phyloP scores from a whole-genome alignment of 2,329 filamentous ascomycete genomes.

The Pseudogymnoascus sp. region DNA sequence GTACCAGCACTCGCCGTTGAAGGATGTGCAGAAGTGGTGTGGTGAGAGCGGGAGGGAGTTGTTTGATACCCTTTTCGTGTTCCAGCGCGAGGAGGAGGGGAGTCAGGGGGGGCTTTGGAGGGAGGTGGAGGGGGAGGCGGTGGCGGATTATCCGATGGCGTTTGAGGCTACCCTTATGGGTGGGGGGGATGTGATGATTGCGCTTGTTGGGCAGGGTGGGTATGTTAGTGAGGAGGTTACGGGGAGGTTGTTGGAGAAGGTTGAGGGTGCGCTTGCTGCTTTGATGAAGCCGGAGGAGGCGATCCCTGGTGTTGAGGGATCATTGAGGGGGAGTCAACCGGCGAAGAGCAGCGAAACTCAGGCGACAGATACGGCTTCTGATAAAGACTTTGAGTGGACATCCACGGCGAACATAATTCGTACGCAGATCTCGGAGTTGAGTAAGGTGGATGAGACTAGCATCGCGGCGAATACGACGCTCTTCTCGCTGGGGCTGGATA shows the following conservation, averaged over 20 bases:
- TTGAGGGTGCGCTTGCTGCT: neutral
- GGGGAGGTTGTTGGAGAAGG: neutral
- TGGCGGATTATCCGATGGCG: constrained; percentile 51
- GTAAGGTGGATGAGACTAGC: constrained; percentile 40
- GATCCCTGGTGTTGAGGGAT: neutral
- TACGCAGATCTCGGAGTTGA: constrained; percentile 54
- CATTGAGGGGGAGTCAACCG: neutral
- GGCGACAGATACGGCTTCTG: neutral
- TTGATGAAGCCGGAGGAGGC: neutral
- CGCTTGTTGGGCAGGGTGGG: neutral
- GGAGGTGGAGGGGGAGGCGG: constrained; percentile 36
- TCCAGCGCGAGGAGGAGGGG: constrained; percentile 46
- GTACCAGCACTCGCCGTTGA: constrained; percentile 71
- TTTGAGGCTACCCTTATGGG: constrained; percentile 55
- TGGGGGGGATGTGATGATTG: neutral
- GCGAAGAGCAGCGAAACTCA: neutral
- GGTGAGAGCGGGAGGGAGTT: constrained; percentile 43
- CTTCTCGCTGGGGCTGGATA: constrained; percentile 79
- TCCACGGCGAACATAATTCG: constrained; percentile 43
- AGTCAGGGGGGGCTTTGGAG: constrained; percentile 43
- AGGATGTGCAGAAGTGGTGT: constrained; percentile 75
- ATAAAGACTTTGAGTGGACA: constrained; percentile 49
- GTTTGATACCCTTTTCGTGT: constrained; percentile 79
- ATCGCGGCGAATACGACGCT: constrained; percentile 56
- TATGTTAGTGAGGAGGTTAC: neutral